phyloP scores from a whole-genome alignment of 2,329 filamentous ascomycete species.

The Chaetomium strumarium region DNA sequence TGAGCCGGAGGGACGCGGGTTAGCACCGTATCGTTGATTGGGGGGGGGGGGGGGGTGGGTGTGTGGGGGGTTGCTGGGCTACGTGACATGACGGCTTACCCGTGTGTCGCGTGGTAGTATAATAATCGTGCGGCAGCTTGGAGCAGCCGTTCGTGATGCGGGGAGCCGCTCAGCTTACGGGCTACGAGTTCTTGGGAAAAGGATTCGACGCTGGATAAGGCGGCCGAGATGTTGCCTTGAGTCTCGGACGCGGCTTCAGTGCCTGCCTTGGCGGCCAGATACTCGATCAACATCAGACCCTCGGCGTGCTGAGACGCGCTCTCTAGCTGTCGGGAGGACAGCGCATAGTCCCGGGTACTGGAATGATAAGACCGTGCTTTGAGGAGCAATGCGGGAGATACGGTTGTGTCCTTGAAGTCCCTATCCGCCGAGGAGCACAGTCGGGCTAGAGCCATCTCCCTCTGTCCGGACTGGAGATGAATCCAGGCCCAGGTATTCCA shows the following conservation, averaged over 20 bases:
- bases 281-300: constrained; percentile 59
- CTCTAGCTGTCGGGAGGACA: constrained; percentile 44
- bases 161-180: constrained; percentile 29
- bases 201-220: constrained; percentile 36
- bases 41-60: not conserved
- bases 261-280: constrained; percentile 44
- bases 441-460: constrained; percentile 31
- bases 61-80: not conserved
- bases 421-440: constrained; percentile 37
- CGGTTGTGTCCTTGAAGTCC: constrained; percentile 19
- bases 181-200: constrained; percentile 40
- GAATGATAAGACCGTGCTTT: constrained; percentile 49
- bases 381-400: constrained; percentile 40
- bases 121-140: constrained; percentile 64
- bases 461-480: constrained; percentile 43
- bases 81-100: constrained; percentile 42
- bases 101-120: constrained; percentile 56
- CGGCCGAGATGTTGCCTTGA: constrained; percentile 53
- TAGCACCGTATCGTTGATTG: not conserved
- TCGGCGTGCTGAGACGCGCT: constrained; percentile 54
- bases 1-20: not conserved
- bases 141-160: constrained; percentile 57
- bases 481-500: constrained; percentile 64
- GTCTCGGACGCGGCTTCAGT: constrained; percentile 39
- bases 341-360: constrained; percentile 47